These are phyloP conservation scores for Desmodesmus armatus DNA, from an alignment of 139 green algal species.

Conservation along the genomic window DNA sequence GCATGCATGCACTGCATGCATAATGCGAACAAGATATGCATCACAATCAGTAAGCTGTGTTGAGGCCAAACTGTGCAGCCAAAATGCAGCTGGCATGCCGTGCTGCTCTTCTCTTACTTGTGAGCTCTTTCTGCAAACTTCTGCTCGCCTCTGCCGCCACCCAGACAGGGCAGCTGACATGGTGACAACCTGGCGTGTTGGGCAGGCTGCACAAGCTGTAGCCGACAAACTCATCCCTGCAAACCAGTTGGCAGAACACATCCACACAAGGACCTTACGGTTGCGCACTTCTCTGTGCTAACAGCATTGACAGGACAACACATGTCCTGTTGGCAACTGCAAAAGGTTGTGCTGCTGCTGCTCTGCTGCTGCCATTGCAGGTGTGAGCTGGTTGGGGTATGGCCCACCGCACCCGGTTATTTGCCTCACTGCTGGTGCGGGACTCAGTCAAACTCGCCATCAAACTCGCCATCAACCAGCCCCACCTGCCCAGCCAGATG, in stretches of 20 bases:
- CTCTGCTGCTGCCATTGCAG: background rate
- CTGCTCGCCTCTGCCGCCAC: constrained; percentile 10
- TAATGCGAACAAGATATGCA: background rate
- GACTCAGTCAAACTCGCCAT: background rate
- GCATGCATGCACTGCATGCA: too few species aligned
- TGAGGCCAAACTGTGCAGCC: background rate
- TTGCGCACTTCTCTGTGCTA: too few species aligned
- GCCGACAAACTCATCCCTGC: constrained; percentile 22
- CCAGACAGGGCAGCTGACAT: constrained; percentile 34
- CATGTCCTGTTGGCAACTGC: background rate
- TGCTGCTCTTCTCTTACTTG: constrained; percentile 4
- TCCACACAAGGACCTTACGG: background rate
- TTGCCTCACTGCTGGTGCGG: background rate
- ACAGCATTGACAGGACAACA: too few species aligned
- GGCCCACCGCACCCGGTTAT: background rate
- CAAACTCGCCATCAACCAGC: background rate
- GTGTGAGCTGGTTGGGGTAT: background rate
- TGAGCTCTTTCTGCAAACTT: background rate
- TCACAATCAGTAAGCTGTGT: background rate
- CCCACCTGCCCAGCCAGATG: constrained; percentile 20
- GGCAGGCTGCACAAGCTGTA: constrained; percentile 39
- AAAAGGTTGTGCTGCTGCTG: background rate
- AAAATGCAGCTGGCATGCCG: background rate
- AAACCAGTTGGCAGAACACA: background rate
- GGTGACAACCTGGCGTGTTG: constrained; percentile 26